phyloP scores from a whole-genome alignment of 2,329 filamentous ascomycete species.

The Beauveria pseudobassiana region DNA sequence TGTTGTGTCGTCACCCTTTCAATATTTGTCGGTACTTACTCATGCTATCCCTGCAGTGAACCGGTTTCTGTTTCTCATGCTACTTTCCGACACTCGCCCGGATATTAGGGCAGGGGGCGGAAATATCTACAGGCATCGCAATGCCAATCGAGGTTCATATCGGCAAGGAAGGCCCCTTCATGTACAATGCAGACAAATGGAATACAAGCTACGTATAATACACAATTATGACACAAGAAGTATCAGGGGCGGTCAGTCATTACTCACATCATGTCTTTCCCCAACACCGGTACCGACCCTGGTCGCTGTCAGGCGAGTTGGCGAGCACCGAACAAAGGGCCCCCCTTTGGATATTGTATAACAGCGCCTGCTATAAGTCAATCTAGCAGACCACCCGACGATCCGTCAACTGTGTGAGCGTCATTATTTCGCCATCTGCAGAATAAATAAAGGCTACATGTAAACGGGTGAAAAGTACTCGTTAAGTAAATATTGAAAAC shows the following conservation, averaged over 20 bases:
- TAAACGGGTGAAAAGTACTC: too few species aligned
- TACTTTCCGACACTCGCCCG: neutral
- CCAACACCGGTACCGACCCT: neutral
- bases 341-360: neutral
- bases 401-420: neutral
- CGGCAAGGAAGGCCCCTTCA: neutral
- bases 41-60: neutral
- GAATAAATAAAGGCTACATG: neutral
- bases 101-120: constrained; percentile 3
- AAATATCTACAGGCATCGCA: neutral
- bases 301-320: neutral
- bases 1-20: neutral
- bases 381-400: constrained; percentile 7
- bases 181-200: neutral
- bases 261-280: neutral
- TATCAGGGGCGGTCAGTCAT: neutral
- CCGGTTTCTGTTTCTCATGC: neutral
- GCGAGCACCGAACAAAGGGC: neutral
- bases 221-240: neutral
- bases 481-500: neutral
- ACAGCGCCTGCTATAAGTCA: neutral
- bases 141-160: constrained; percentile 1
- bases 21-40: neutral
- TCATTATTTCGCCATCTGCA: neutral
- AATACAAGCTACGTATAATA: neutral